Evolutionary conservation across 345 rosid species (phyloP), one percentile per base, ranked within the genome.

Genomic region (Sisymbrium irio): DNA sequence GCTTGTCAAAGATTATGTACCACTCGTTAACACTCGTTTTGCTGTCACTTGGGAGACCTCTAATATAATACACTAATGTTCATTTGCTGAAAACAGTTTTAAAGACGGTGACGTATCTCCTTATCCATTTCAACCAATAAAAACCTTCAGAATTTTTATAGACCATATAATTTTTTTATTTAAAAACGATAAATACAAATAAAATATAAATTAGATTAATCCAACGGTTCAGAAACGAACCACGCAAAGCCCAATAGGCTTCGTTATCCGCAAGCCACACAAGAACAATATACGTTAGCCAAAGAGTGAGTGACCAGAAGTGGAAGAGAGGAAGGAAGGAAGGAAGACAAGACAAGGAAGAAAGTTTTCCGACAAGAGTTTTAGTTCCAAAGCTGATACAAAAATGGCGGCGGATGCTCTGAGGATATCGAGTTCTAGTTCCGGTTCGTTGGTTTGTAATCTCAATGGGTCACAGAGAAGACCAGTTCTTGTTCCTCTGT

Each of bases 401-500:
- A 22, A 22, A 22, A 22, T 94, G 98, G 97, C 96, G 17, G 82
- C 88, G 22, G 96, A 89, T 79, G 82, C 88, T 54, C 35, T 91
- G 59, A 84, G 88, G 35, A 50, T 86, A n/a, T 61, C 89, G 19
- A 74, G 72, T 81, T 81, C 87, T 14, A 64, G 68, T 50, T 75
- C 79, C 0, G 51, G 62, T 66, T 82, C 95, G 0, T 22, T 88
- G 32, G 69, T 89, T 47, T 84, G 91, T 87, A 79, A 69, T 82
- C 80, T 86, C 49, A 84, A 80, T 77, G 92, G 88, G 33, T 83
- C 86, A 71, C 86, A 74, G 37, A 83, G 86, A 67, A 72, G 85
- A 14, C 80, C 86, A n/a, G 63, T 17, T 28, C 82, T 75, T 79
- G 67, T 79, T 65, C 79, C 79, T 66, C 71, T 75, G 4, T 79